These are phyloP conservation scores for Aphanomyces euteiches DNA, from an alignment of 352 stramenopile species.

Conservation along the genomic window DNA sequence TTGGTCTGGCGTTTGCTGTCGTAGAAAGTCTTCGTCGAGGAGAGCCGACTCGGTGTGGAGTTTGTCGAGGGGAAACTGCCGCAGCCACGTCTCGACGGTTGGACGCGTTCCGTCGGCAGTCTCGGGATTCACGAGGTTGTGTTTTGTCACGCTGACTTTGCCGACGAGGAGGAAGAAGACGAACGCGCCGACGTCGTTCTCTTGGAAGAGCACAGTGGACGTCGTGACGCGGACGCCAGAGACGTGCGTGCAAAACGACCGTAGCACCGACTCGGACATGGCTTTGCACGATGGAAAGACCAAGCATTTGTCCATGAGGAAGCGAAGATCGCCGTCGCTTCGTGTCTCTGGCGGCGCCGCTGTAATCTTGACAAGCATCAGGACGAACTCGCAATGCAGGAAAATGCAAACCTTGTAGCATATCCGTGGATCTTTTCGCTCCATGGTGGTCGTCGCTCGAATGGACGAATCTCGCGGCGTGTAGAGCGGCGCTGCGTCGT, in stretches of 20 bases:
- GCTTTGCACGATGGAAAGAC: slow-evolving; percentile 16
- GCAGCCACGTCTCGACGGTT: slow-evolving; percentile 14
- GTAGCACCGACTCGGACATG: slow-evolving; percentile 17
- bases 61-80: background rate
- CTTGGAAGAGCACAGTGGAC: slow-evolving; percentile 18
- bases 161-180: slow-evolving; percentile 26
- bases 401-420: slow-evolving; percentile 18
- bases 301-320: slow-evolving; percentile 23
- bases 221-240: background rate
- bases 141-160: slow-evolving; percentile 20
- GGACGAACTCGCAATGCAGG: background rate
- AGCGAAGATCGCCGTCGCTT: slow-evolving; percentile 6
- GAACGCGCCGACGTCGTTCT: slow-evolving; percentile 8
- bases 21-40: slow-evolving; percentile 8
- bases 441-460: background rate
- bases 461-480: background rate
- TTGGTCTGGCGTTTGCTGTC: slow-evolving; percentile 4
- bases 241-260: slow-evolving; percentile 5
- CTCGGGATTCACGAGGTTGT: slow-evolving; percentile 18
- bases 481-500: slow-evolving; percentile 16
- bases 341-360: slow-evolving; percentile 5
- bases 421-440: slow-evolving; percentile 11
- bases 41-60: slow-evolving; percentile 14
- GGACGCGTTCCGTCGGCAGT: background rate
- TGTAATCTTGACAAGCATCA: slow-evolving; percentile 13